Evolutionary conservation across 2,329 filamentous ascomycete species (phyloP), one percentile per base, ranked within the genome.

Genomic region (Claviceps maximensis): DNA sequence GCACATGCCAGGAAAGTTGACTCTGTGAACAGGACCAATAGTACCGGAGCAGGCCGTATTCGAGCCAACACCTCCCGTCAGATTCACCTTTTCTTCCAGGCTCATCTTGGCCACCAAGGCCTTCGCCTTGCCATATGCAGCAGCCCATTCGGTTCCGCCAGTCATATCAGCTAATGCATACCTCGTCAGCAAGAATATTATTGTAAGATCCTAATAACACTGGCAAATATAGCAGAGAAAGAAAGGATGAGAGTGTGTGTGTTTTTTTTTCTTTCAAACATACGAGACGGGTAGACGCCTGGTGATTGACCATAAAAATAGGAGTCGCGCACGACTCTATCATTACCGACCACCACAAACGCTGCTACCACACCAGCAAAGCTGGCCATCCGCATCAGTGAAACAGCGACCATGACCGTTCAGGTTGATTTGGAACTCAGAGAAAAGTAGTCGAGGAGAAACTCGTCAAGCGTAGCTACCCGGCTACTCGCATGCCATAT

Each of bases 51-150:
- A 79, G 47, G 74, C 68, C 29, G 70, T 74, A n/a, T 63, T 61
- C 4, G 66, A 80, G 60, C 77, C 75, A 40, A 79, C 75, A 57
- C 87, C 87, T 1, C 84, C 85, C 0, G 86, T 90, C 54, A 93
- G 67, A 60, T 82, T 84, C 62, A 90, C 82, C 72, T 91, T 93
- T 66, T 94, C 87, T 19, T 82, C 74, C 48, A 90, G 69, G 1
- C 86, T 90, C 71, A 93, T 75, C 60, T 84, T 75, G 15, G 74
- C 76, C 13, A 94, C 86, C 59, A 93, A 80, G 1, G 74, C 74
- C 54, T 75, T 74, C 0, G 88, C 87, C 62, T 83, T 86, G 21
- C 70, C 66, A 59, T 86, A 83, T 5, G 87, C 82, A 17, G 76
- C 73, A 3, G 73, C 73, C 88, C 88, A 93, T 42, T 79, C 71